These are phyloP conservation scores for Penstemon davidsonii DNA, from an alignment of 257 asterid species.

Conservation along the genomic window DNA sequence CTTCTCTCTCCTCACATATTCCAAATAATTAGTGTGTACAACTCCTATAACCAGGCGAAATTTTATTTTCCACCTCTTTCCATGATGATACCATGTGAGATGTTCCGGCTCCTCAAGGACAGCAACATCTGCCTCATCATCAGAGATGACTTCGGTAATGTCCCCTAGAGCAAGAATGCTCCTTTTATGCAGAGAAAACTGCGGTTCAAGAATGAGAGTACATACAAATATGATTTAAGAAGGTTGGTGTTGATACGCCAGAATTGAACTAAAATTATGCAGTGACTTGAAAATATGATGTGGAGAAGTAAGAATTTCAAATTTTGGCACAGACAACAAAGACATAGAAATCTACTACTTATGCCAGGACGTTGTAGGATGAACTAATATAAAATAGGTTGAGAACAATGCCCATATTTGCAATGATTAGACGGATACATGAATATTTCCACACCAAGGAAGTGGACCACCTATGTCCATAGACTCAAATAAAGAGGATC, in stretches of 20 bases:
- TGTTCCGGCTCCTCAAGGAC: constrained; percentile 99
- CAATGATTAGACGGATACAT: no score
- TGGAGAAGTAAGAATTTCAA: neutral
- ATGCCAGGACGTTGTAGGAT: constrained; percentile 8
- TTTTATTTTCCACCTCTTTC: constrained; percentile 89
- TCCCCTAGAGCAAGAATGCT: constrained; percentile 96
- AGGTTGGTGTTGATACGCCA: neutral
- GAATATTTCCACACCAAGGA: no score
- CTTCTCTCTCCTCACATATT: constrained; percentile 90
- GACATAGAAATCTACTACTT: constrained; percentile 4
- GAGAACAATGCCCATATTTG: neutral
- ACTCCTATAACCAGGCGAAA: constrained; percentile 82
- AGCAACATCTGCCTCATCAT: constrained; percentile 91
- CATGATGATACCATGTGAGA: constrained; percentile 99
- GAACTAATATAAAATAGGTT: neutral
- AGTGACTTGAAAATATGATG: constrained; percentile 19
- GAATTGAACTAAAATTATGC: neutral
- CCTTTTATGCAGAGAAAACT: constrained; percentile 85
- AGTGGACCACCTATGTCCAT: no score
- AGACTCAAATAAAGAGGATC: no score
- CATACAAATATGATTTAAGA: constrained; percentile 5
- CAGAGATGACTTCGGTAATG: constrained; percentile 84
- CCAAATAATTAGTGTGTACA: constrained; percentile 92
- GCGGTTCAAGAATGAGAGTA: constrained; percentile 29
- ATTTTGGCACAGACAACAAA: no score